These are phyloP conservation scores for Helotiales sp. DNA, from an alignment of 2,329 filamentous ascomycete genomes.

Conservation along the genomic window DNA sequence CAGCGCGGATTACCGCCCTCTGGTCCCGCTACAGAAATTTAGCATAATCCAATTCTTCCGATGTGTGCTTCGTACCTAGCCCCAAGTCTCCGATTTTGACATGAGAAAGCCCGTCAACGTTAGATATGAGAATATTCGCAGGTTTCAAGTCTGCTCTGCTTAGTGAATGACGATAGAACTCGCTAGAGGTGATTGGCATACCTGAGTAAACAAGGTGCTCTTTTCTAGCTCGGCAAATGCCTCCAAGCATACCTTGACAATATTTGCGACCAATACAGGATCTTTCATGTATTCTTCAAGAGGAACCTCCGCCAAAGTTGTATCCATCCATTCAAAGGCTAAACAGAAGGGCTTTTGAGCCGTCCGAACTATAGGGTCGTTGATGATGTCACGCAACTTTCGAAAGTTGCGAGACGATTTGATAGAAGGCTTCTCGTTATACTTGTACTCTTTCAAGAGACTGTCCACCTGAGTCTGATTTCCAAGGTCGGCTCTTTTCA, in stretches of 20 bases:
- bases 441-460: background rate
- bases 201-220: conserved; percentile 7
- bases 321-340: conserved; percentile 8
- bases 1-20: background rate
- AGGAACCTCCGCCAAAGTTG: conserved; percentile 4
- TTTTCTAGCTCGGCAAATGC: conserved; percentile 4
- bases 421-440: background rate
- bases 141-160: conserved; percentile 9
- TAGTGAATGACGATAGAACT: conserved; percentile 1
- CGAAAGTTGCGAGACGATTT: background rate
- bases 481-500: background rate
- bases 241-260: conserved; percentile 8
- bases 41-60: background rate
- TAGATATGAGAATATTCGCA: conserved; percentile 4
- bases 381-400: conserved; percentile 1
- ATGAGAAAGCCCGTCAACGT: background rate
- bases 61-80: background rate
- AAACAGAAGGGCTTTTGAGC: background rate
- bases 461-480: conserved; percentile 6
- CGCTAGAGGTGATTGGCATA: background rate
- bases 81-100: conserved; percentile 3
- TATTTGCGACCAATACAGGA: conserved; percentile 3
- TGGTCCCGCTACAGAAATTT: conserved; percentile 6
- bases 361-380: background rate
- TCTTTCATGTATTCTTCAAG: conserved; percentile 1